Conservation (phyloP, 2,329 filamentous ascomycete genomes). For the Scolecobasidium constrictum region DNA sequence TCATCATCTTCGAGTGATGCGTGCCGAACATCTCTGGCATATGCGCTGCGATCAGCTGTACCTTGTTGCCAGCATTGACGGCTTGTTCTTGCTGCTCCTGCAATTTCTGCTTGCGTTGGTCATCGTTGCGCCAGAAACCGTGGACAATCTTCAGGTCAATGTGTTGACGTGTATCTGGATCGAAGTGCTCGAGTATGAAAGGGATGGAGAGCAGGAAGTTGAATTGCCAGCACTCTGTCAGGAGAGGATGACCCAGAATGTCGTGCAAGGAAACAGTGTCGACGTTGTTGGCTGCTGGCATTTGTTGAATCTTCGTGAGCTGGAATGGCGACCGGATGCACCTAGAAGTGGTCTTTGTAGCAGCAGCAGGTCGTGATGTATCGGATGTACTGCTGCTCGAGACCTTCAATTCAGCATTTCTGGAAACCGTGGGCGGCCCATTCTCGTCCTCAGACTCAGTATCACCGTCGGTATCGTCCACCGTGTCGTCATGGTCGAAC, state of each 20-base stretch:
- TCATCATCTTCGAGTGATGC: conserved; percentile 78
- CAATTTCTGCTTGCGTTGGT: conserved; percentile 35
- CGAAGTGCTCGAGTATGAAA: conserved; percentile 50
- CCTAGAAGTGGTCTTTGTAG: neutral
- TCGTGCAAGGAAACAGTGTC: conserved; percentile 56
- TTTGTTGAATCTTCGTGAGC: conserved; percentile 57
- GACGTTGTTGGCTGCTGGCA: conserved; percentile 49
- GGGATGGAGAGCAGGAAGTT: conserved; percentile 56
- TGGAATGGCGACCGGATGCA: conserved; percentile 31
- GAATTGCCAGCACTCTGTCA: conserved; percentile 61
- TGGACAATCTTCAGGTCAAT: conserved; percentile 50
- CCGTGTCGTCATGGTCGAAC: neutral
- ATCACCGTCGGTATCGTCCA: neutral
- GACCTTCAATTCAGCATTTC: neutral
- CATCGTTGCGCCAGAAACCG: conserved; percentile 58
- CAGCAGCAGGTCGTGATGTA: no score
- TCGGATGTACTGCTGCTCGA: no score
- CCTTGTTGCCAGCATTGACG: conserved; percentile 39
- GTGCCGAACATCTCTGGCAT: conserved; percentile 81
- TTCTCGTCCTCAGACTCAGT: neutral
- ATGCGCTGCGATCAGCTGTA: conserved; percentile 60
- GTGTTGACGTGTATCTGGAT: conserved; percentile 41
- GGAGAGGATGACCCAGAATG: conserved; percentile 62
- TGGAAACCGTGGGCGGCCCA: neutral
- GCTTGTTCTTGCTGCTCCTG: conserved; percentile 52